Evolutionary conservation across 768 basidiomycete species (phyloP), one percentile per base, ranked within the genome.

Genomic region (Collybia sordida): DNA sequence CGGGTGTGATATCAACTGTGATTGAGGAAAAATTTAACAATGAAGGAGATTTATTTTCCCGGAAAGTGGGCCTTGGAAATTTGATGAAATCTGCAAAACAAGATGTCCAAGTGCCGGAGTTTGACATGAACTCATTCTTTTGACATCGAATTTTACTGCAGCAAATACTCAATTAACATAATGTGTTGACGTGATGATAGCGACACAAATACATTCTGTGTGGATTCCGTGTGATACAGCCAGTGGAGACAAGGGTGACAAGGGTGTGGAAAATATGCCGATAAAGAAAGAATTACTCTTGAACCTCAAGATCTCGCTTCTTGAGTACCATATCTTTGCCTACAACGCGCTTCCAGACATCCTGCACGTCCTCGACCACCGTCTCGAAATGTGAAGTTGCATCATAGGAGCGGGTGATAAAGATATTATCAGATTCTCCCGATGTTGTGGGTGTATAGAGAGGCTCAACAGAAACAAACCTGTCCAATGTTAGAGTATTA

Each of bases 311-410:
- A 51, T 93, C 92, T 39, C 90, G 81, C 74, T 94, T 92, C 85
- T 90, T 93, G 59, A 96, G 80, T 47, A 86, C 89, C 45, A 96
- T 78, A 43, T 87, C 83, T 42, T 73, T 74, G 43, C 90, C 93
- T 3, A 79, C 76, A 46, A 96, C 84, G 47, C 95, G 80, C 75
- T 88, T 85, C 93, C 93, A 99, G 36, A 98, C 92, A 68, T 98
- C 90, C 53, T 89, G 87, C 31, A 99, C 97, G 52, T 99, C 96
- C 45, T 98, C 93, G 21, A 96, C 93, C 41, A 98, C 95, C 22
- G 93, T 97, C 78, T 99, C 97, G 67, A 99, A 98, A 73, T 99
- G 97, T 23, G 92, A 94, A 9, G 97, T 98, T 6, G 97, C 96
- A 65, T 99, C 97, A 71, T 98, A 99, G 14, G 94, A 97, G 48